These are phyloP conservation scores for Ustilaginoidea virens DNA, from an alignment of 2,329 filamentous ascomycete species.

Conservation along the genomic window DNA sequence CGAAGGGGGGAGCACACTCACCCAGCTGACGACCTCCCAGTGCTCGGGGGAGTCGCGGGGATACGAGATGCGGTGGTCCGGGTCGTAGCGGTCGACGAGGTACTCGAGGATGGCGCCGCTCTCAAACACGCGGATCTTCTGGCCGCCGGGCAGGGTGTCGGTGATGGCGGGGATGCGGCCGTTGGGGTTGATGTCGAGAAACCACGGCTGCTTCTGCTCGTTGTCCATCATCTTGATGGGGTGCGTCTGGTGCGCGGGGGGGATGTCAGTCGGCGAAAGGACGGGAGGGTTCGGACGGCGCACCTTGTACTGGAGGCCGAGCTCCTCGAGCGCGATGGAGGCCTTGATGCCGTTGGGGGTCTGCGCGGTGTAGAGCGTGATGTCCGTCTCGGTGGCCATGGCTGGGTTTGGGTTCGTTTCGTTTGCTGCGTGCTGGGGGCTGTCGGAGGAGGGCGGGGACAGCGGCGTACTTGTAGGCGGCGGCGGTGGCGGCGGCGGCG, in stretches of 20 bases:
- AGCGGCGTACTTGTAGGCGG: too few relatives aligned
- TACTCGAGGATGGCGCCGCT: conserved; percentile 75
- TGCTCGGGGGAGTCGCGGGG: conserved; percentile 56
- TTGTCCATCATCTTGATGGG: conserved; percentile 59
- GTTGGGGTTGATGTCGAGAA: conserved; percentile 83
- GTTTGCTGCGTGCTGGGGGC: too few relatives aligned
- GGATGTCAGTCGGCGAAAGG: not conserved
- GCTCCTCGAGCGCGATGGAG: conserved; percentile 73
- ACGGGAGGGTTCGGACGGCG: not conserved
- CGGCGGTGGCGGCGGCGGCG: too few relatives aligned
- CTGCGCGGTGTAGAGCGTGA: conserved; percentile 66
- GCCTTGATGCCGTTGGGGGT: conserved; percentile 88
- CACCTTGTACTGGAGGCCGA: conserved; percentile 68
- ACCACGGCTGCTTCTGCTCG: conserved; percentile 75
- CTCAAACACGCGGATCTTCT: conserved; percentile 65
- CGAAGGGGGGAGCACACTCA: conserved; percentile 15
- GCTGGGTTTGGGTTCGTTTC: too few relatives aligned
- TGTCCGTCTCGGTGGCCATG: too few relatives aligned
- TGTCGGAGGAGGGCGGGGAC: too few relatives aligned
- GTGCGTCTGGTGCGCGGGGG: conserved; percentile 16
- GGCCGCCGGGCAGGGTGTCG: conserved; percentile 60
- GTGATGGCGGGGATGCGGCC: conserved; percentile 80
- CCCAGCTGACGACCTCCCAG: conserved; percentile 71
- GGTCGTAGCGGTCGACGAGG: conserved; percentile 67
- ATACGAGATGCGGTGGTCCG: conserved; percentile 69